These are phyloP conservation scores for Malus hybrid DNA, from an alignment of 331 rosid genomes.

Conservation along the genomic window DNA sequence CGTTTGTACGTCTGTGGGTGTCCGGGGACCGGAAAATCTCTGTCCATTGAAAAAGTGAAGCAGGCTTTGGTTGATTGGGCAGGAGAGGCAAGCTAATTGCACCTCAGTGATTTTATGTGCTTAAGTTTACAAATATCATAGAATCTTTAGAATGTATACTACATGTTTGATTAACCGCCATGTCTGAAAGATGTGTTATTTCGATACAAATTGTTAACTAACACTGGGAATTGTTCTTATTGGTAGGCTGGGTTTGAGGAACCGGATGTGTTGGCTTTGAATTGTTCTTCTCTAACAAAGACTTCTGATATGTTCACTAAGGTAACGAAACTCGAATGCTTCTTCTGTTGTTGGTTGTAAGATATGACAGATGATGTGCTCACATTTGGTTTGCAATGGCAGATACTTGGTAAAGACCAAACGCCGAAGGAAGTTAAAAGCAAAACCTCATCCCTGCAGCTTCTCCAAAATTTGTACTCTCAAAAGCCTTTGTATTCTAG, in stretches of 20 bases:
- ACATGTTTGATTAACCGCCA: background rate
- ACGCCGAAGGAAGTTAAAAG: constrained; percentile 29
- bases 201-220: background rate
- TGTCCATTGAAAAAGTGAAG: constrained; percentile 71
- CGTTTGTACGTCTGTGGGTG: constrained; percentile 81
- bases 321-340: constrained; percentile 32
- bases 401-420: constrained; percentile 53
- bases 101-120: background rate
- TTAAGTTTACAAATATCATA: background rate
- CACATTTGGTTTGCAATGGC: constrained; percentile 13
- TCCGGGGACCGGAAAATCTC: constrained; percentile 83
- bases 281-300: constrained; percentile 59
- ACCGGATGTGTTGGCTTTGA: constrained; percentile 63
- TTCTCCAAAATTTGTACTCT: constrained; percentile 65
- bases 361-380: background rate
- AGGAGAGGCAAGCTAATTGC: constrained; percentile 31
- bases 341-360: background rate
- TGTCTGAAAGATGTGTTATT: background rate
- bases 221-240: background rate
- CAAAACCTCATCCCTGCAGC: constrained; percentile 48
- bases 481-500: constrained; percentile 34
- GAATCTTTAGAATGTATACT: background rate
- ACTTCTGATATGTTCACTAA: constrained; percentile 67
- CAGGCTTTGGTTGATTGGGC: constrained; percentile 52
- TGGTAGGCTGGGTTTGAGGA: constrained; percentile 45